phyloP scores from a whole-genome alignment of 1,284 basidiomycete genomes.

The Trichosporon sp. region DNA sequence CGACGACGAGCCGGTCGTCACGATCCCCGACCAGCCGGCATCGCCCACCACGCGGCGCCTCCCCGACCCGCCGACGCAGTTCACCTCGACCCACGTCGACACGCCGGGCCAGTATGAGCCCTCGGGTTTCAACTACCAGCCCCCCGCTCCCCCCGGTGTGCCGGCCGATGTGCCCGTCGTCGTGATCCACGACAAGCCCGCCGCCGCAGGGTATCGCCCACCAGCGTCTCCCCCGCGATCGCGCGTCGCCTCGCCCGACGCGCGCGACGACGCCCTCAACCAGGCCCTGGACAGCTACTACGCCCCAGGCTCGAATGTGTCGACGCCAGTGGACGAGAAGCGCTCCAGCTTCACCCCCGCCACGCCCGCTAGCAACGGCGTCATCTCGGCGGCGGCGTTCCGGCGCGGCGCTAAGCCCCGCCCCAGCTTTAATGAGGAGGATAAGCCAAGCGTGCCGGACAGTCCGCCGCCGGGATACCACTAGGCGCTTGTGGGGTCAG shows the following conservation, averaged over 20 bases:
- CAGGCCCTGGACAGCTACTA: conserved; percentile 8
- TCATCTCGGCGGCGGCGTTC: conserved; percentile 7
- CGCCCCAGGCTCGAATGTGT: background rate
- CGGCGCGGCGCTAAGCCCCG: background rate
- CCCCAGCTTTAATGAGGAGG: conserved; percentile 1
- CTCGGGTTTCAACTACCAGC: background rate
- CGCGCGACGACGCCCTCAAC: background rate
- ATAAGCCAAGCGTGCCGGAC: background rate
- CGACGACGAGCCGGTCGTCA: conserved; percentile 17
- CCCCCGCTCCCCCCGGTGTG: background rate
- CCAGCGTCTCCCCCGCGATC: background rate
- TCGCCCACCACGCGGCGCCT: background rate
- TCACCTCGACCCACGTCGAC: background rate
- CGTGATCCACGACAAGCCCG: conserved; percentile 11
- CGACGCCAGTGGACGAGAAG: background rate
- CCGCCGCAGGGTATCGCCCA: background rate
- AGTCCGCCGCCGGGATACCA: conserved; percentile 10
- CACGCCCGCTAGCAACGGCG: background rate
- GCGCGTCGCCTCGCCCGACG: background rate
- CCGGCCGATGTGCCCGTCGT: conserved; percentile 7
- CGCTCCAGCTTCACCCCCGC: background rate
- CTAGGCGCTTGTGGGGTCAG: background rate
- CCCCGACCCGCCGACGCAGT: conserved; percentile 3
- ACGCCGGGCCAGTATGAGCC: background rate
- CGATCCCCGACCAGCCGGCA: background rate